Base-by-base conservation (phyloP, 148 eudicot genomes). In the Suaeda aralocaspica region DNA sequence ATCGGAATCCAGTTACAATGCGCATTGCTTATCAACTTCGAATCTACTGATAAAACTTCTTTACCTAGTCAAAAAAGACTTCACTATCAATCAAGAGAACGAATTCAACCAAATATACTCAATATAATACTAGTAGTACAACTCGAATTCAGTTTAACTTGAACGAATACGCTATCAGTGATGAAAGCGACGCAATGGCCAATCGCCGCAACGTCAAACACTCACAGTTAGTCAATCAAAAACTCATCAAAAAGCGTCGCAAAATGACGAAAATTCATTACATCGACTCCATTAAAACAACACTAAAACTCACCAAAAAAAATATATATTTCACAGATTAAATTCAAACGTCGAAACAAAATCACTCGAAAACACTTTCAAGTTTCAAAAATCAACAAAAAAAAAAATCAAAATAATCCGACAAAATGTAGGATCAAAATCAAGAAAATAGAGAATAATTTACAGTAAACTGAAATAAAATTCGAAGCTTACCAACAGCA, bases 401-500 rank as follows among this genome's bases (percentile, higher is more conserved):
- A 33, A 59, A 67, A 12, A 15, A n/a, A 9, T 33, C 22, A 14
- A 68, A 31, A 11, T 8, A 16, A 46, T n/a, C 12, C 2, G 9
- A 25, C 28, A 1, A 48, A 67, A 67, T 67, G 70, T 25, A 34
- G 44, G 18, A 28, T 31, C 15, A 29, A 51, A 67, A 67, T 42
- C 67, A 33, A 24, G 13, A 63, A 39, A 4, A 10, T 22, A 66
- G 51, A 36, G 45, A 45, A 2, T 21, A 66, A 65, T 13, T 65
- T 9, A 49, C n/a, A 65, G 1, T 1, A 57, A 75, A 34, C 15
- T 6, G 2, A 51, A 42, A 24, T 41, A n/a, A 63, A 22, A 45
- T 12, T 41, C 1, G 50, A 50, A 76, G 59, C 46, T 63, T 15
- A 76, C 79, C 75, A 66, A 62, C 10, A 64, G 50, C 41, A 46